Base-by-base conservation (phyloP, 805 yeast genomes). In the Hanseniaspora singularis region DNA sequence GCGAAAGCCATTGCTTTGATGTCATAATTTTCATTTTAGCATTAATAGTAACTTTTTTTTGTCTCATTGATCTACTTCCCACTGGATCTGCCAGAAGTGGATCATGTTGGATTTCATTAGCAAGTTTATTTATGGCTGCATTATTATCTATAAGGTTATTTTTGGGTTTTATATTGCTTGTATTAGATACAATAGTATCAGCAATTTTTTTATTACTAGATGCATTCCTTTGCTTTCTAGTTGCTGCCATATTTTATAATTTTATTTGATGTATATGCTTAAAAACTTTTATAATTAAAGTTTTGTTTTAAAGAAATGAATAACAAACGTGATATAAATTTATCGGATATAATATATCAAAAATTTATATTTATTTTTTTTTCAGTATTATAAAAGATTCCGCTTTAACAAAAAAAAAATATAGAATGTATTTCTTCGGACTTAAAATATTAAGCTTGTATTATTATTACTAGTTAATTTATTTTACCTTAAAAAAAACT, bases 21-120 rank as follows among this genome's bases (percentile, higher is more conserved):
- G 48, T 27, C 38, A 44, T 44, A 8, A 44, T 30, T 11, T 22
- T 20, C 48, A 44, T 44, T 9, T 37, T 44, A 26, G 41, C 33
- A 37, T 44, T 44, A 10, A 44, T 31, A 7, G 37, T 27, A 23
- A 44, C 41, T 19, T 44, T 44, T 16, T 44, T 44, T 14, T 44
- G 48, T 44, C 48, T 44, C 32, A 44, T 44, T 6, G 48, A 44
- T 32, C 48, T 44, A 24, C 41, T 44, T 22, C 48, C 41, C 24
- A 30, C 37, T 22, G 48, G 31, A 23, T 44, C 48, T 11, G 37
- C 37, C 37, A 22, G 37, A 37, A 37, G 41, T 27, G 39, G 20
- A 8, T 44, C 41, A 22, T 19, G 6, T 19, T 28, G 8, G 3
- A 4, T 20, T 19, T n/a, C 38, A 19, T 18, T 14, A 4, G 15